Base-by-base conservation (phyloP, 2,329 filamentous ascomycete genomes). In the Aspergillus fructus region DNA sequence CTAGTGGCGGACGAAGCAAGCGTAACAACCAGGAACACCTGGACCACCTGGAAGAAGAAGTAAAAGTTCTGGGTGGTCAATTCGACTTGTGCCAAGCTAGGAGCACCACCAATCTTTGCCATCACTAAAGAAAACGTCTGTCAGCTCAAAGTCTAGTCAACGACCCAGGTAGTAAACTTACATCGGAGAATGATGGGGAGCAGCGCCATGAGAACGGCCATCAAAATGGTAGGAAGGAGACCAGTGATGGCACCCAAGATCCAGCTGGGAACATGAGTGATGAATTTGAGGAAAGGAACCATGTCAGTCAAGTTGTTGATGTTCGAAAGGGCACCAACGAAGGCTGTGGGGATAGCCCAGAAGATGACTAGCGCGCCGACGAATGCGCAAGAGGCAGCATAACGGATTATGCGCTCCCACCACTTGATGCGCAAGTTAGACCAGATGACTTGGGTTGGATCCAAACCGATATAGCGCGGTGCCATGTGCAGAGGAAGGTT, bases 21-120 rank as follows among this genome's bases (percentile, higher is more conserved):
- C 0, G 93, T 96, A 0, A 90, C 87, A 49, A 97, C 85, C 56
- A 97, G 78, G 78, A 97, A 97, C 45, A 96, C 90, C 71, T 97
- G 93, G 19, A 97, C 82, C 43, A 97, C 86, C 59, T 79, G 76
- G 68, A 79, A 79, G 13, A 66, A 66, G 68, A 96, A 99, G 80
- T 96, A 97, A 65, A 86, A 89, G 68, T 93, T 94, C 71, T 97
- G 91, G 0, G 91, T 92, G 58, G 91, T 92, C 8, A 97, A 79
- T 73, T 99, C 94, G 15, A 96, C 87, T 11, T 89, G 83, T 1
- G 91, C 88, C 6, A 85, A 74, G 1, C 91, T 94, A 1, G 92
- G 91, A 60, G 90, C 90, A 55, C 94, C 94, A 45, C 90, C 83
- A 37, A 90, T 74, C 71, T 86, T 93, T 61, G 93, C 93, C 71